Evolutionary conservation across 768 basidiomycete genomes (phyloP), one percentile per base, ranked within the genome.

Genomic region (Hortiboletus flavorubellus): DNA sequence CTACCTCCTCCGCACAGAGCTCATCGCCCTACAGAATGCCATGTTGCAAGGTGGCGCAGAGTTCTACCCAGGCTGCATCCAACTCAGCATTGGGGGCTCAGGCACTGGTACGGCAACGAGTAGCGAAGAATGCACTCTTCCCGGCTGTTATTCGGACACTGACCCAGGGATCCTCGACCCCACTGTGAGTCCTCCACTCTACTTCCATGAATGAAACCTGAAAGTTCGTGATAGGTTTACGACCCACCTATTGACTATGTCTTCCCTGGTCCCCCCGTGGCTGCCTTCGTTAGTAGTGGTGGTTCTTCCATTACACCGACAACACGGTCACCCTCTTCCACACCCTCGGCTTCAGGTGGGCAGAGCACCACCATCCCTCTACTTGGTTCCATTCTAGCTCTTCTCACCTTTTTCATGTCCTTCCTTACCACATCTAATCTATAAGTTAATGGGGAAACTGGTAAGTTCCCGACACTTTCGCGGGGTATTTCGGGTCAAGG

Each of bases 1-100:
- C 62, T 93, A 91, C 67, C 75, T 92, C 45, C 68, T 91, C 62
- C 87, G 90, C 7, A 82, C 89, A 68, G 89, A 92, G 54, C 80
- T 92, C 66, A 84, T 92, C 67, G 82, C 86, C 9, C 81, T 92
- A 16, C 90, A 92, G 59, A 76, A 82, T 35, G 89, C 77, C 18
- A 71, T 69, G 31, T 58, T 66, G 2, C 7, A 55, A 6, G 83
- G 84, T 5, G 87, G 87, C 15, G 89, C 87, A 2, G 70, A 71
- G 54, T 73, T 71, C 49, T 71, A 71, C 43, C 68, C 64, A 0
- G 71, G 51, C 3, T 71, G 71, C 34, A 56, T 68, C 34, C 70
- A 71, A 42, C 59, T 72, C 30, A 62, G 30, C 37, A 58, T 71
- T 7, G 66, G 68, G 10, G 72, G 70, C 11, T 66, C 61, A 3